Conservation (phyloP, 768 basidiomycete species). For the Brasilioporus rufonigricans region DNA sequence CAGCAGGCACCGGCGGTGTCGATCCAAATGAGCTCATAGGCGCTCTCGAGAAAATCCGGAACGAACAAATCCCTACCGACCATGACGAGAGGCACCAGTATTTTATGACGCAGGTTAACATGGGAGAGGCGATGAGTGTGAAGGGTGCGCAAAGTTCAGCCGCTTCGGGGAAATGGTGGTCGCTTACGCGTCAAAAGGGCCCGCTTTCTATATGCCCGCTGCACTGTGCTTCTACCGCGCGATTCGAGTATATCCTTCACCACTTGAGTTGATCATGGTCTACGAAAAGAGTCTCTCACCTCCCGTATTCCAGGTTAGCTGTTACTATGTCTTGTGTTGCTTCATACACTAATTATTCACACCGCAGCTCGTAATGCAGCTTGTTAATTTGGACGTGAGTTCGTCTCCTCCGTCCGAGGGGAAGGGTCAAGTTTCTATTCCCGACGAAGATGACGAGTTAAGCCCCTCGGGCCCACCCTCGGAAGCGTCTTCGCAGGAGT, state of each 20-base stretch:
- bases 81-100: conserved; percentile 81
- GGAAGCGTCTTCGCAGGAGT: conserved; percentile 86
- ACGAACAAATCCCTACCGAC: conserved; percentile 64
- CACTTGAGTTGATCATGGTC: conserved; percentile 91
- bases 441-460: conserved; percentile 51
- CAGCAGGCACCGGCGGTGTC: conserved; percentile 28
- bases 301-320: conserved; percentile 70
- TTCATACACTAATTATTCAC: conserved; percentile 7
- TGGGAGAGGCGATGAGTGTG: conserved; percentile 79
- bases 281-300: conserved; percentile 89
- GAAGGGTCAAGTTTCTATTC: conserved; percentile 25
- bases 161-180: background rate
- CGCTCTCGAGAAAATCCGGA: conserved; percentile 64
- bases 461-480: conserved; percentile 76
- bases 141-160: conserved; percentile 48
- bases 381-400: conserved; percentile 91
- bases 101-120: conserved; percentile 86
- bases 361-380: conserved; percentile 66
- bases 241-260: conserved; percentile 90
- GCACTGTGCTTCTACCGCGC: conserved; percentile 93
- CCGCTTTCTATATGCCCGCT: conserved; percentile 71
- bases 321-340: background rate
- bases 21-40: conserved; percentile 55
- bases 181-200: conserved; percentile 50
- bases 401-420: conserved; percentile 41